Conservation (phyloP, 805 yeast species). For the Starmera dryadoides region DNA sequence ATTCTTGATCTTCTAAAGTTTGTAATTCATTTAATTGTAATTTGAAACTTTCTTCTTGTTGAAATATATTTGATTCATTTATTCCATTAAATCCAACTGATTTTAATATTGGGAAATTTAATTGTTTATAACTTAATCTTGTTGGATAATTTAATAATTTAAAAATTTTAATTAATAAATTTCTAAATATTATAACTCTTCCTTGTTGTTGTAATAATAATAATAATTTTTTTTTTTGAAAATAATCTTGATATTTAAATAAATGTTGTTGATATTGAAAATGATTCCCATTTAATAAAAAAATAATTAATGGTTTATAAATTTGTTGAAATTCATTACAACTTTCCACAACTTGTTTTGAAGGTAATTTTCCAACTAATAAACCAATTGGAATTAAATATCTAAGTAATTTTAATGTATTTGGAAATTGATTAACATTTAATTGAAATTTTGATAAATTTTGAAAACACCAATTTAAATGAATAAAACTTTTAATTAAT, state of each 20-base stretch:
- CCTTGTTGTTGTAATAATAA: constrained; percentile 39
- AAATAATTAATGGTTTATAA: constrained; percentile 30
- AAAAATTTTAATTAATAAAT: constrained; percentile 23
- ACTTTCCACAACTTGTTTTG: constrained; percentile 19
- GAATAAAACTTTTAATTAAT: constrained; percentile 36
- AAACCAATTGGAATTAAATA: constrained; percentile 46
- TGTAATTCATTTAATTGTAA: constrained; percentile 23
- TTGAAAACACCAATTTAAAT: constrained; percentile 37
- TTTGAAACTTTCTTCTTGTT: not conserved
- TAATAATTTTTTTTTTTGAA: constrained; percentile 30
- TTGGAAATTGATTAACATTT: constrained; percentile 2
- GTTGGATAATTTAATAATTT: constrained; percentile 2
- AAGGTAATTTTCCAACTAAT: constrained; percentile 44
- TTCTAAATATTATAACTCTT: constrained; percentile 38
- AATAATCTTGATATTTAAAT: constrained; percentile 27
- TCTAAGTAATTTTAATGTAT: constrained; percentile 29
- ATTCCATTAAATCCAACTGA: constrained; percentile 9
- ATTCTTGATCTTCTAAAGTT: constrained; percentile 2
- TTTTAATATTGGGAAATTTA: constrained; percentile 18
- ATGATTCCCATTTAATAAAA: constrained; percentile 36
- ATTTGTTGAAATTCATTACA: constrained; percentile 21
- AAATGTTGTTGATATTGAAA: constrained; percentile 26
- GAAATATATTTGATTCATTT: not conserved
- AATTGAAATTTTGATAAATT: constrained; percentile 13
- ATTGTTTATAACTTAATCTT: constrained; percentile 2